Evolutionary conservation across 495 filamentous ascomycete species (phyloP).

Genomic region (Cercophora samala): DNA sequence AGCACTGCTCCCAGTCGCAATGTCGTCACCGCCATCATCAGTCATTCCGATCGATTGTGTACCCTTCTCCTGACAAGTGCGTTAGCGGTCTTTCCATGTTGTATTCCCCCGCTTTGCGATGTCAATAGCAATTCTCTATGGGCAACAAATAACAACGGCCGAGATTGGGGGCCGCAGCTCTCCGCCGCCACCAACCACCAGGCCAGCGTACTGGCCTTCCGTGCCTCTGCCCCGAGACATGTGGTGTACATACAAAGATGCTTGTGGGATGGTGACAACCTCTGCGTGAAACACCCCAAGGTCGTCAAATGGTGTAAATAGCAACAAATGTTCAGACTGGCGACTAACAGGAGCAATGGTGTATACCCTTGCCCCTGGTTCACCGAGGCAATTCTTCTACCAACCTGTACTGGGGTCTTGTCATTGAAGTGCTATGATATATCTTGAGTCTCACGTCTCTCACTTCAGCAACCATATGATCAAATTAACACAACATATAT

Average conservation of each 20-base stretch:
- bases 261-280: neutral
- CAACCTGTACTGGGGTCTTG: too few species aligned
- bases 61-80: too few species aligned
- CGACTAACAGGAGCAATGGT: neutral
- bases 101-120: too few species aligned
- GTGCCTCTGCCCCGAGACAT: neutral
- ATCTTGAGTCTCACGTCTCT: too few species aligned
- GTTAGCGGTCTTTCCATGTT: too few species aligned
- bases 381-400: neutral
- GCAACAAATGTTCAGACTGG: neutral
- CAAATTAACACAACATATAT: too few species aligned
- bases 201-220: neutral
- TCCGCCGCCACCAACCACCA: neutral
- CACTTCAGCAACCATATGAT: too few species aligned
- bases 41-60: neutral
- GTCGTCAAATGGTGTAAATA: neutral
- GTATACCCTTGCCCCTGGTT: neutral
- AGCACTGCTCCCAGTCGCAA: neutral
- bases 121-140: too few species aligned
- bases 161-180: neutral
- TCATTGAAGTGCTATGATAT: too few species aligned
- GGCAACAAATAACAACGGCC: neutral
- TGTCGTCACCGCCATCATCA: neutral
- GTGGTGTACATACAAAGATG: neutral
- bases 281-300: neutral